Percentiles rank a stretch among this genome's conserved stretches.
phyloP scores from a whole-genome alignment of 352 stramenopile genomes.

The Pythium monospermum region DNA sequence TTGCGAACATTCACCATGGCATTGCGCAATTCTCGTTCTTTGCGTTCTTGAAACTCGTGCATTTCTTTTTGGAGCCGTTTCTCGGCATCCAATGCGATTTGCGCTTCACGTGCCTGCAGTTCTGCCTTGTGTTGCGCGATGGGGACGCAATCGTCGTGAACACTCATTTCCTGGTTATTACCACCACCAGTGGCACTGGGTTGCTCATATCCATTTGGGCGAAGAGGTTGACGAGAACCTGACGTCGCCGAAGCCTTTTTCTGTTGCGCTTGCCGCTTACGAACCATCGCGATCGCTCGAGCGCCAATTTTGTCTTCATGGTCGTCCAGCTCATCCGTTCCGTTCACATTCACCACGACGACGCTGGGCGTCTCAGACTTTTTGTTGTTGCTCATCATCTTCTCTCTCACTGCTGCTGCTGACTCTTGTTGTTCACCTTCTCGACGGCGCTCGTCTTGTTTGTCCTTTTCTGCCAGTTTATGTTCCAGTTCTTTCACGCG shows the following conservation, averaged over 20 bases:
- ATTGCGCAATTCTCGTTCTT: slow-evolving; percentile 57
- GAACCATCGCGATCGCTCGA: slow-evolving; percentile 17
- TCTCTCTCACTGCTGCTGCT: no score
- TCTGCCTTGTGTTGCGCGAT: slow-evolving; percentile 54
- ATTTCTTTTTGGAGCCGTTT: slow-evolving; percentile 47
- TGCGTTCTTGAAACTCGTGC: slow-evolving; percentile 55
- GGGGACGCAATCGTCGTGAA: slow-evolving; percentile 27
- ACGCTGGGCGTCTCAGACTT: slow-evolving; percentile 34
- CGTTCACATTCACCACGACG: slow-evolving; percentile 52
- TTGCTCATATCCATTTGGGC: no score
- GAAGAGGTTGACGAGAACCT: background rate
- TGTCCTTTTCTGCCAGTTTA: slow-evolving; percentile 37
- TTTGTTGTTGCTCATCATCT: slow-evolving; percentile 6
- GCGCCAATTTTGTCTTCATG: slow-evolving; percentile 26
- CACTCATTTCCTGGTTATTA: slow-evolving; percentile 11
- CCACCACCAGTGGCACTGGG: no score
- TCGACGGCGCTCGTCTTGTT: slow-evolving; percentile 18
- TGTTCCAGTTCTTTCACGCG: slow-evolving; percentile 45
- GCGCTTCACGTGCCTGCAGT: slow-evolving; percentile 44
- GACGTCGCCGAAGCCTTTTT: slow-evolving; percentile 2
- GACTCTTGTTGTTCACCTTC: no score
- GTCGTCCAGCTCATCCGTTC: slow-evolving; percentile 28
- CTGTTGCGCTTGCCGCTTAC: slow-evolving; percentile 12
- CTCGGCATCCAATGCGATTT: slow-evolving; percentile 43
- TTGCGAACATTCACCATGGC: slow-evolving; percentile 73